Conservation (phyloP, 1,284 basidiomycete species). For the Sporisorium scitamineum region DNA sequence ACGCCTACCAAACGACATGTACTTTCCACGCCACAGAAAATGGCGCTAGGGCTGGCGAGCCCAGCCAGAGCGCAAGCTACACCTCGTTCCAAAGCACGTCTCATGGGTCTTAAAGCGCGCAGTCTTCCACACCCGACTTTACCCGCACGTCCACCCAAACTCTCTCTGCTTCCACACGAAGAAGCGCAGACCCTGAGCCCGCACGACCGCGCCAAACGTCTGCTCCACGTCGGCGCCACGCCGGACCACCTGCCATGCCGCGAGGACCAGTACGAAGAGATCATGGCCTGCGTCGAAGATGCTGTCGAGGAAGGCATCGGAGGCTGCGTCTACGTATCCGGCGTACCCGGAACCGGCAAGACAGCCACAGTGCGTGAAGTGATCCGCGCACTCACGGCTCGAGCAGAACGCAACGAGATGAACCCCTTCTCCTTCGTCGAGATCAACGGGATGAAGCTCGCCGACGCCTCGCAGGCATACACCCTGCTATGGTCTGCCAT, state of each 20-base stretch:
- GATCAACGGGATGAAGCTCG: constrained; percentile 88
- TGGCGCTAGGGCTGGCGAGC: constrained; percentile 32
- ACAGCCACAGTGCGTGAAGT: constrained; percentile 92
- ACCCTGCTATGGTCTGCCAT: constrained; percentile 64
- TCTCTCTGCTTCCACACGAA: constrained; percentile 44
- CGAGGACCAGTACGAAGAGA: constrained; percentile 84
- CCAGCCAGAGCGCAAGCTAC: constrained; percentile 47
- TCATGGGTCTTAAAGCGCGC: constrained; percentile 42
- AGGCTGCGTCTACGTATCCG: constrained; percentile 95
- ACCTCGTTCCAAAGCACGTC: constrained; percentile 44
- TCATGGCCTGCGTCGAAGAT: constrained; percentile 83
- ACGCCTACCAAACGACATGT: constrained; percentile 43
- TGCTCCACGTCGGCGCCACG: constrained; percentile 91
- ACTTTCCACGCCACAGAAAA: constrained; percentile 35
- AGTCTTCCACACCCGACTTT: constrained; percentile 48
- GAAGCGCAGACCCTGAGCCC: constrained; percentile 45
- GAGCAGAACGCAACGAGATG: constrained; percentile 76
- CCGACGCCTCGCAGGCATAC: constrained; percentile 64
- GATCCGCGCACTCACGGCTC: constrained; percentile 74
- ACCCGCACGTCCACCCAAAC: constrained; percentile 51
- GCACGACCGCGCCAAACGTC: constrained; percentile 66
- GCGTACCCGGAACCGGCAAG: constrained; percentile 90
- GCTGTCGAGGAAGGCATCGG: constrained; percentile 91
- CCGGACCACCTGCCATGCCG: constrained; percentile 91
- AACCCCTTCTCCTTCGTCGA: constrained; percentile 96